Base-by-base conservation (phyloP, 257 asterid genomes). In the Solanum pennellii region DNA sequence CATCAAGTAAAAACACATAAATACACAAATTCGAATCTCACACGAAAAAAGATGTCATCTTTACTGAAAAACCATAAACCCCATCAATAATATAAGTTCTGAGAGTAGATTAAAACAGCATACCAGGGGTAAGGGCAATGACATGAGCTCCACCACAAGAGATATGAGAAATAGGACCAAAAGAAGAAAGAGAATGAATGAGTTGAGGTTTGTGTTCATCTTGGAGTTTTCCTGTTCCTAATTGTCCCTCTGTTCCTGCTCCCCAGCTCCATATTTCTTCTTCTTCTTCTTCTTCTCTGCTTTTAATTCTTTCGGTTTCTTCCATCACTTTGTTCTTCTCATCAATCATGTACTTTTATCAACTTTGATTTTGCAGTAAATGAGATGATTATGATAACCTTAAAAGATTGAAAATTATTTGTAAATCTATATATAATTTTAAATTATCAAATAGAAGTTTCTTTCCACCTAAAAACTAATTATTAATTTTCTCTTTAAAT, bases 61-160 rank as follows among this genome's bases (percentile, higher is more conserved):
- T 76, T 42, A 76, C 83, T 41, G 59, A 31, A 76, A 76, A 41
- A 42, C 2, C 59, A 11, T n/a, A 41, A 76, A n/a, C 83, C 59
- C 56, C 56, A 75, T 39, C 56, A 75, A 42, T 35, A 76, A n/a
- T 6, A 11, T n/a, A 76, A 76, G 82, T 74, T 27, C 16, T 44
- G 16, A 35, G 84, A 45, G 84, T 69, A 68, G 75, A 42, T 21
- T 21, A 21, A 52, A 6, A 23, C 31, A 47, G 69, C 6, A 47
- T 85, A 96, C 99, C 95, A 66, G 93, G 45, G 75, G 92, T 91
- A 90, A 97, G 90, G 86, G 98, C 95, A 68, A 95, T 92, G 85
- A 90, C 99, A 87, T 97, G 99, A 75, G 98, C 99, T 82, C 98
- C 99, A 84, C 99, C 99, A 93, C 99, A 95, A 59, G 98, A 93